Percentiles rank a stretch among this genome's conserved stretches.
phyloP scores from a whole-genome alignment of 257 asterid genomes.

The Plectranthus barbatus region DNA sequence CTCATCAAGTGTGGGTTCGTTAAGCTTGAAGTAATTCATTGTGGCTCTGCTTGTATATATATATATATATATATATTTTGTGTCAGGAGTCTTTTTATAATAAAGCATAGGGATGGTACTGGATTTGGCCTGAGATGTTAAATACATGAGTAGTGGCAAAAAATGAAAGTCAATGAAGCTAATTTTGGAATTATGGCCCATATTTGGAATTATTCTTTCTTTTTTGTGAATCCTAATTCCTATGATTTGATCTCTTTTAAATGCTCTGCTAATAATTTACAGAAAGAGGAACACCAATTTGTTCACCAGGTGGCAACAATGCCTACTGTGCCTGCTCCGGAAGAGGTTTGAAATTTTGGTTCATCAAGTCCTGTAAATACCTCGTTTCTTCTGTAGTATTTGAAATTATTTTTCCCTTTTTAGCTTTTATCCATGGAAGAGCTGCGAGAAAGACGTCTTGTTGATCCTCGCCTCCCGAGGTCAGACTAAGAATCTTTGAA shows the following conservation, averaged over 20 bases:
- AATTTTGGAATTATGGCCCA: neutral
- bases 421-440: slow-evolving; percentile 92
- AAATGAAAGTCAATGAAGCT: neutral
- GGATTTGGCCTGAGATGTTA: neutral
- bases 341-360: slow-evolving; percentile 42
- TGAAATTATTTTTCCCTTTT: slow-evolving; percentile 15
- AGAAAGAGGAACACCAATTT: slow-evolving; percentile 86
- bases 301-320: slow-evolving; percentile 66
- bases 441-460: slow-evolving; percentile 70
- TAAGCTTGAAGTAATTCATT: slow-evolving; percentile 3
- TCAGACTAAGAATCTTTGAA: slow-evolving; percentile 23
- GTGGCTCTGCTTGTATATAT: neutral
- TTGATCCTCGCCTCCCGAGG: slow-evolving; percentile 97
- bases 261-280: slow-evolving; percentile 16
- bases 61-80: too few species aligned
- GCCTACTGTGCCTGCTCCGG: slow-evolving; percentile 80
- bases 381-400: slow-evolving; percentile 2
- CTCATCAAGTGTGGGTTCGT: neutral
- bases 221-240: neutral
- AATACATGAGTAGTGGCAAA: neutral
- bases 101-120: neutral
- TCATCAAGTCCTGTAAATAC: neutral
- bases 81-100: neutral
- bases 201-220: neutral
- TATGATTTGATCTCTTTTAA: slow-evolving; percentile 2